Base-by-base conservation (phyloP, 805 yeast species). In the Candida schatavii region DNA sequence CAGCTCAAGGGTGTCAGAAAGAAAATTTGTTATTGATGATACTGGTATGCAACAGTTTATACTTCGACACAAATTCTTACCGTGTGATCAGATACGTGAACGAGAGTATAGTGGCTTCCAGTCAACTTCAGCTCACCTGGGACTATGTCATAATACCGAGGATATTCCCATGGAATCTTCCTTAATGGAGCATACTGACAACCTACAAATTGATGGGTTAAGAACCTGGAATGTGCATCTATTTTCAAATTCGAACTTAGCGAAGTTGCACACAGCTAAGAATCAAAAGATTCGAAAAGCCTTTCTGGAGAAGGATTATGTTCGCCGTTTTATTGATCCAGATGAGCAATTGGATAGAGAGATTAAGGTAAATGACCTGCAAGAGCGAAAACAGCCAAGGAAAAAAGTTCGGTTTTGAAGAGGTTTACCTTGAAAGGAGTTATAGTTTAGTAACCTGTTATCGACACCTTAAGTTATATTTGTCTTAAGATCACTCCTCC, bases 11-110 rank as follows among this genome's bases (percentile, higher is more conserved):
- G 10, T 11, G 11, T 44, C 48, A 7, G n/a, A n/a, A n/a, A 55
- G 52, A 27, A 58, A 55, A 30, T 74, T 74, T 37, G 72, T 80
- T 34, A 79, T 80, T 35, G 86, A 81, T 50, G 81, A 81, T 62
- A 51, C 59, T 0, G 81, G 78, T 9, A 80, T 81, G 70, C 80
- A 76, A 49, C 69, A 78, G 14, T 80, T 68, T 48, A 72, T 81
- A 14, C 62, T 77, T 48, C 57, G 62, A 39, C 80, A 78, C 49
- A 59, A 68, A 22, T 81, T 81, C 49, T 53, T 80, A 41, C 35
- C 21, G 21, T 22, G 19, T 17, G 62, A 56, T 18, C 53, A 55
- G 7, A 38, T 48, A 6, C 35, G 42, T n/a, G 66, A 62, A 42
- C 13, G 25, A 4, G 78, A 73, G 48, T 73, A 60, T 48, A 54